These are phyloP conservation scores for Phytophthora sansomeana DNA, from an alignment of 352 stramenopile genomes.

Conservation along the genomic window DNA sequence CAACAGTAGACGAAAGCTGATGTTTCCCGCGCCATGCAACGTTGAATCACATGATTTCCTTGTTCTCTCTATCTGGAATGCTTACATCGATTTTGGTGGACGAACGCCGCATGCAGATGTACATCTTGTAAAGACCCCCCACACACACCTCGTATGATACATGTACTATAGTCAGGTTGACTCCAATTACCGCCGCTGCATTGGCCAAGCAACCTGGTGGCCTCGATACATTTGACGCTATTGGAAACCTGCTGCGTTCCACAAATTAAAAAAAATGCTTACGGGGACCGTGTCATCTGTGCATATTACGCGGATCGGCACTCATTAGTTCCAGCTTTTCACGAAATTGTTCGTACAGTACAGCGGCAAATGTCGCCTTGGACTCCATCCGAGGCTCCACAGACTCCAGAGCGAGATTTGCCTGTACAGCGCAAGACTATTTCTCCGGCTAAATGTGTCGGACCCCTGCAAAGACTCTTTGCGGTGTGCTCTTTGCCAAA, in stretches of 20 bases:
- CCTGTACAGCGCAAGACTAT: conserved; percentile 23
- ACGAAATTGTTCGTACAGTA: conserved; percentile 11
- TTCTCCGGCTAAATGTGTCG: conserved; percentile 17
- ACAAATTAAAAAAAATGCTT: not conserved
- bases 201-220: not conserved
- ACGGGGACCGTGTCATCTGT: not conserved
- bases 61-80: not conserved
- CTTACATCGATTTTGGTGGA: conserved; percentile 1
- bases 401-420: conserved; percentile 16
- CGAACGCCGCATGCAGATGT: no score
- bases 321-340: not conserved
- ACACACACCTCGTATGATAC: conserved; percentile 8
- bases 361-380: not conserved
- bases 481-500: no score
- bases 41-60: not conserved
- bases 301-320: not conserved
- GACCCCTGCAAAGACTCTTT: no score
- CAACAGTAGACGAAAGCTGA: not conserved
- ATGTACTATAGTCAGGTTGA: conserved; percentile 11
- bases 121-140: not conserved
- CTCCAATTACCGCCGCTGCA: not conserved
- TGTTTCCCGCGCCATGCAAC: not conserved
- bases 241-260: not conserved
- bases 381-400: no score
- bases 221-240: not conserved